Conservation (phyloP, 495 filamentous ascomycete species). For the Viridothelium virens region DNA sequence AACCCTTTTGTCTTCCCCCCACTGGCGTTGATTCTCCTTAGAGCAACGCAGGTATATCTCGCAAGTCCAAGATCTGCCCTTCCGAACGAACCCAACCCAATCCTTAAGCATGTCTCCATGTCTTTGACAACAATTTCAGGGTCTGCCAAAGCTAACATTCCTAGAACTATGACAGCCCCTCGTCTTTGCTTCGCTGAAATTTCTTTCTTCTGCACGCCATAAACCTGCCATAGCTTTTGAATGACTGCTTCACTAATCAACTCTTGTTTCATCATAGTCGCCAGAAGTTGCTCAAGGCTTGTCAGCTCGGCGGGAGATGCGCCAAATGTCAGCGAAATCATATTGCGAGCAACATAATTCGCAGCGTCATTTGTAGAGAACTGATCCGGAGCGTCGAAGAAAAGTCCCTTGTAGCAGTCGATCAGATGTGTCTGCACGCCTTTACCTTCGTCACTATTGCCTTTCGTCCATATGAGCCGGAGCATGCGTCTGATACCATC, state of each 20-base stretch:
- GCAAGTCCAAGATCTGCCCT: slow-evolving; percentile 77
- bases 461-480: slow-evolving; percentile 96
- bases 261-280: slow-evolving; percentile 93
- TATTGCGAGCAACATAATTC: slow-evolving; percentile 93
- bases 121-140: slow-evolving; percentile 89
- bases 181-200: slow-evolving; percentile 88
- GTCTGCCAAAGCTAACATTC: slow-evolving; percentile 90
- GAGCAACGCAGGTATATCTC: slow-evolving; percentile 88
- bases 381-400: slow-evolving; percentile 84
- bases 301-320: slow-evolving; percentile 91
- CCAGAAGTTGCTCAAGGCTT: slow-evolving; percentile 85
- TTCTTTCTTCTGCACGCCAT: slow-evolving; percentile 84
- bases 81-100: slow-evolving; percentile 75
- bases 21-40: slow-evolving; percentile 71
- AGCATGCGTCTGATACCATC: slow-evolving; percentile 88
- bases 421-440: slow-evolving; percentile 95
- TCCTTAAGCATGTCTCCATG: slow-evolving; percentile 85
- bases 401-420: slow-evolving; percentile 90
- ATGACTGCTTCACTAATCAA: slow-evolving; percentile 80
- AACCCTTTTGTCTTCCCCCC: slow-evolving; percentile 48
- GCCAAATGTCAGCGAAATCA: slow-evolving; percentile 97
- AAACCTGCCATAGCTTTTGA: slow-evolving; percentile 94
- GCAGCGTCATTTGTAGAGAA: slow-evolving; percentile 86
- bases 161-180: slow-evolving; percentile 90
- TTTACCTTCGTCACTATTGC: slow-evolving; percentile 97